Conservation (phyloP, 805 yeast genomes). For the Hermanozyma aechmeae region DNA sequence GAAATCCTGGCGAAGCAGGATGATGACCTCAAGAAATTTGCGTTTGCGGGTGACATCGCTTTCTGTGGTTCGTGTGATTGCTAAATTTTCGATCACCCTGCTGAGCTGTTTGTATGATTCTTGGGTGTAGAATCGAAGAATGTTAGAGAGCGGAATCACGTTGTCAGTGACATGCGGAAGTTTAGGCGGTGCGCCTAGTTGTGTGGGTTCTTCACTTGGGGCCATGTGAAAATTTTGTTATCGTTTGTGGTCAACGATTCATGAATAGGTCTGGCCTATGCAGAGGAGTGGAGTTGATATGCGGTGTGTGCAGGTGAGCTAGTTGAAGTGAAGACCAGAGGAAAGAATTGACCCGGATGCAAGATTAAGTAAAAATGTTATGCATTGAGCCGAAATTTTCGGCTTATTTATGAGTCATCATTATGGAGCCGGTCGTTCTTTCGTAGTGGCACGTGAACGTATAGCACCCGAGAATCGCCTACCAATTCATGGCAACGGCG, state of each 20-base stretch:
- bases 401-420: background rate
- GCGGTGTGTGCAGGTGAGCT: background rate
- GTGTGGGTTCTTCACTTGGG: background rate
- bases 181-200: conserved; percentile 17
- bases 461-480: background rate
- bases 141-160: conserved; percentile 53
- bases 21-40: conserved; percentile 57
- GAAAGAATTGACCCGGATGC: background rate
- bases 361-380: background rate
- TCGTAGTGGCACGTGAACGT: background rate
- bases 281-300: background rate
- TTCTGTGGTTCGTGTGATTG: conserved; percentile 34
- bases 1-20: conserved; percentile 71
- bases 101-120: conserved; percentile 56
- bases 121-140: conserved; percentile 50
- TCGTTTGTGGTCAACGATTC: background rate
- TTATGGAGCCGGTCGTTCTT: background rate
- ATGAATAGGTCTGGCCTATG: background rate
- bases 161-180: conserved; percentile 71
- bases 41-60: conserved; percentile 59
- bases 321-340: background rate
- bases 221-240: background rate
- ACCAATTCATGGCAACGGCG: background rate
- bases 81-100: conserved; percentile 51
- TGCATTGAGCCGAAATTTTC: background rate